These are phyloP conservation scores for Didymella pinodella DNA, from an alignment of 2,329 filamentous ascomycete genomes.

Conservation along the genomic window DNA sequence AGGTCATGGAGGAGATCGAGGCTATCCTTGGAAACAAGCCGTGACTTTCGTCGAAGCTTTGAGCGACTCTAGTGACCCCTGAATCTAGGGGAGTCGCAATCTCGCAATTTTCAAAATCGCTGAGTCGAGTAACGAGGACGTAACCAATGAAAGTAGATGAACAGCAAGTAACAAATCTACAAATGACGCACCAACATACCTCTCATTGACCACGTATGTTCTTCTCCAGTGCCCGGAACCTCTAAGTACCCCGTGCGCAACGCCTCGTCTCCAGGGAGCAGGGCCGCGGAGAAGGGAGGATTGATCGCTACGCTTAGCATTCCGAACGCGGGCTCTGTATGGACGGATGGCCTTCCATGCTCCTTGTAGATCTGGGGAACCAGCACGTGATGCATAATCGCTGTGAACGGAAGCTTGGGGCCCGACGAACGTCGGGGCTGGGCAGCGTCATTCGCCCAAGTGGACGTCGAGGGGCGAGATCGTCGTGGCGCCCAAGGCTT, in stretches of 20 bases:
- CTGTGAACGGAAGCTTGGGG: slow-evolving; percentile 3
- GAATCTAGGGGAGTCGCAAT: neutral
- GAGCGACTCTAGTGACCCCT: neutral
- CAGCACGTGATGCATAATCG: slow-evolving; percentile 7
- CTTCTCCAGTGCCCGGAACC: neutral
- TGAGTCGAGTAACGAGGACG: neutral
- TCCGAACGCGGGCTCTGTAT: slow-evolving; percentile 2
- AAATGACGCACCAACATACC: neutral
- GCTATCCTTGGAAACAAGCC: slow-evolving; percentile 52
- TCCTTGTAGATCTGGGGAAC: slow-evolving; percentile 13
- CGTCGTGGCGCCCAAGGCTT: slow-evolving; percentile 20
- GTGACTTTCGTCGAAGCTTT: slow-evolving; percentile 26
- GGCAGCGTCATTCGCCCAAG: slow-evolving; percentile 10
- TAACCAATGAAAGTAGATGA: neutral
- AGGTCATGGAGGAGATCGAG: slow-evolving; percentile 53
- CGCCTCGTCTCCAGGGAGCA: slow-evolving; percentile 4
- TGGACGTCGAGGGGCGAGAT: slow-evolving; percentile 22
- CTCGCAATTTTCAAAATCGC: neutral
- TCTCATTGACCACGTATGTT: neutral
- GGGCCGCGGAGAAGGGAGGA: slow-evolving; percentile 2
- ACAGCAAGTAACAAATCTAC: neutral
- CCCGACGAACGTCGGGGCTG: slow-evolving; percentile 12
- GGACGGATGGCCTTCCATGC: slow-evolving; percentile 15
- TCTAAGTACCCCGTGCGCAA: neutral
- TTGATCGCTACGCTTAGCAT: slow-evolving; percentile 4